A percentile compares a stretch with the other conserved stretches of the same genome.
Evolutionary conservation across 495 filamentous ascomycete species (phyloP).

Genomic region (Sporormia fimetaria): DNA sequence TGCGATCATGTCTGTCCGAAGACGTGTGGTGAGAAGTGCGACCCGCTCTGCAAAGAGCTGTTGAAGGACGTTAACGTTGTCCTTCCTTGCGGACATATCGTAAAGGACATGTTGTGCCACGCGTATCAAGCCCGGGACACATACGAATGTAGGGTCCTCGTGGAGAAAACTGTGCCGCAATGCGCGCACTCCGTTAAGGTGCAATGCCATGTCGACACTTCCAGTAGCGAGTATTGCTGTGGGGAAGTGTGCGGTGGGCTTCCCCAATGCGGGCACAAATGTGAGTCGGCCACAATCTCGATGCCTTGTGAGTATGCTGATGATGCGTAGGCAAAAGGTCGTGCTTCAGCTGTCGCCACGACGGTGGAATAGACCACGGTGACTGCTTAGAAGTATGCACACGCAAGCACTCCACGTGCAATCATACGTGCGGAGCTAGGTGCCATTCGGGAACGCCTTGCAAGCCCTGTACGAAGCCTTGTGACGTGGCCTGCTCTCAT

Average conservation of each 20-base stretch:
- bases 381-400: conserved; percentile 3
- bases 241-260: conserved; percentile 34
- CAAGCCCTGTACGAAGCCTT: conserved; percentile 42
- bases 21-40: conserved; percentile 50
- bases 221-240: conserved; percentile 35
- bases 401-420: conserved; percentile 34
- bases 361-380: background rate
- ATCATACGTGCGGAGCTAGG: conserved; percentile 40
- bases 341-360: conserved; percentile 3
- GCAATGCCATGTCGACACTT: conserved; percentile 38
- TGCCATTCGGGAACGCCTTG: conserved; percentile 49
- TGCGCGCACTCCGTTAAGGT: conserved; percentile 46
- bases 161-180: conserved; percentile 37
- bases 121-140: conserved; percentile 34
- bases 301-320: too few relatives aligned
- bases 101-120: conserved; percentile 41
- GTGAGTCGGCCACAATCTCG: conserved; percentile 29
- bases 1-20: conserved; percentile 39
- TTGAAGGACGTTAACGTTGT: conserved; percentile 33
- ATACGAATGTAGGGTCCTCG: conserved; percentile 29
- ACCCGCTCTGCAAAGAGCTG: conserved; percentile 35
- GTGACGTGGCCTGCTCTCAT: conserved; percentile 52
- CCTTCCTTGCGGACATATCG: conserved; percentile 51
- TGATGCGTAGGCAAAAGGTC: too few relatives aligned
- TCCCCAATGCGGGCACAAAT: conserved; percentile 52